Percentiles rank a stretch among this genome's conserved stretches.
Conservation (phyloP, 352 stramenopile genomes). For the Phytophthora ramorum region DNA sequence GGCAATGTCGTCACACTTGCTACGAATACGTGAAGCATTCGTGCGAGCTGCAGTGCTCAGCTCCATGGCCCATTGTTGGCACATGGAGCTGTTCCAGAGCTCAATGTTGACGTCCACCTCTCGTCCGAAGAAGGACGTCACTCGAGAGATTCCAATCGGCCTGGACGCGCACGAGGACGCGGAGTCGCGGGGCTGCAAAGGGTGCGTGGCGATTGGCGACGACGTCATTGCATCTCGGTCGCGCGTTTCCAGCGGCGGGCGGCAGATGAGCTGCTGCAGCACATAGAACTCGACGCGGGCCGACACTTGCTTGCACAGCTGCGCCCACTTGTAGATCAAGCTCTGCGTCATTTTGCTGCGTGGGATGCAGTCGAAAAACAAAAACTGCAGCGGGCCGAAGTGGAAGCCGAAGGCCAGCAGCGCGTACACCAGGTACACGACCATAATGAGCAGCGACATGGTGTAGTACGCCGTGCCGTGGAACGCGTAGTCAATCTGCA, state of each 20-base stretch:
- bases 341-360: constrained; percentile 63
- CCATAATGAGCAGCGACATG: constrained; percentile 64
- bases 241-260: constrained; percentile 46
- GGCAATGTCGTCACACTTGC: constrained; percentile 2
- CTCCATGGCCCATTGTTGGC: constrained; percentile 46
- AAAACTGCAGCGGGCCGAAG: constrained; percentile 77
- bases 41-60: constrained; percentile 33
- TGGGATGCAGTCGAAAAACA: constrained; percentile 79
- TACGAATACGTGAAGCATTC: constrained; percentile 24
- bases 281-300: constrained; percentile 59
- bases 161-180: constrained; percentile 7
- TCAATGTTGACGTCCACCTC: constrained; percentile 64
- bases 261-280: constrained; percentile 58
- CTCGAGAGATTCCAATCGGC: constrained; percentile 38
- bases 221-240: constrained; percentile 42
- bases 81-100: constrained; percentile 76
- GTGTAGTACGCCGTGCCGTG: constrained; percentile 75
- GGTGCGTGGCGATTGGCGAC: constrained; percentile 29
- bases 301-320: constrained; percentile 48
- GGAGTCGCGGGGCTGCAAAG: constrained; percentile 25
- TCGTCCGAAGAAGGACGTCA: constrained; percentile 67
- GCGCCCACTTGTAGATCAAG: constrained; percentile 48
- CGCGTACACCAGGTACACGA: constrained; percentile 74
- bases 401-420: constrained; percentile 81
- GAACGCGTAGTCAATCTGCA: constrained; percentile 83